phyloP scores from a whole-genome alignment of 495 filamentous ascomycete species.

The Penicillium longicatenatum region DNA sequence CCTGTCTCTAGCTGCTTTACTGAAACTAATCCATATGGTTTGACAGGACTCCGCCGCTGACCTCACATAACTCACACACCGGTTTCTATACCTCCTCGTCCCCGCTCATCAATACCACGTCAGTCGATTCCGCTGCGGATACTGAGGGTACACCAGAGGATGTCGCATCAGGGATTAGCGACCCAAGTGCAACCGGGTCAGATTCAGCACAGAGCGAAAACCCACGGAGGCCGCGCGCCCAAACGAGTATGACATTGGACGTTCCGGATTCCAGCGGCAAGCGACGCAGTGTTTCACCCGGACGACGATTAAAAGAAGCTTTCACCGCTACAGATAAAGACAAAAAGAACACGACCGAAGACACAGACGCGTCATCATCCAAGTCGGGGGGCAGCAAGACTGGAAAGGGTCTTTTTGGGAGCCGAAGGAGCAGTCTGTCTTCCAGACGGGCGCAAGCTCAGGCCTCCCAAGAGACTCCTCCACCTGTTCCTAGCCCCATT shows the following conservation, averaged over 20 bases:
- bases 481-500: slow-evolving; percentile 40
- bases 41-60: slow-evolving; percentile 61
- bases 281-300: slow-evolving; percentile 45
- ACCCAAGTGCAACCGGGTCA: slow-evolving; percentile 26
- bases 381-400: slow-evolving; percentile 38
- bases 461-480: slow-evolving; percentile 30
- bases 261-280: slow-evolving; percentile 38
- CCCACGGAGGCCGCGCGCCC: slow-evolving; percentile 21
- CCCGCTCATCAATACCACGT: slow-evolving; percentile 67
- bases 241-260: slow-evolving; percentile 32
- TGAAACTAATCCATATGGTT: slow-evolving; percentile 22
- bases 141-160: slow-evolving; percentile 25
- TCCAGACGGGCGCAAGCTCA: slow-evolving; percentile 37
- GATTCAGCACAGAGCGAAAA: slow-evolving; percentile 30
- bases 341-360: slow-evolving; percentile 42
- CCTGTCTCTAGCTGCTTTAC: slow-evolving; percentile 2
- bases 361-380: slow-evolving; percentile 44
- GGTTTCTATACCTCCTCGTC: slow-evolving; percentile 83
- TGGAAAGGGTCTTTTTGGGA: slow-evolving; percentile 32
- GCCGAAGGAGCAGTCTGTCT: slow-evolving; percentile 45
- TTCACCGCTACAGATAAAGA: slow-evolving; percentile 33
- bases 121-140: slow-evolving; percentile 37
- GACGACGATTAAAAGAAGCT: slow-evolving; percentile 48
- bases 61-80: slow-evolving; percentile 73
- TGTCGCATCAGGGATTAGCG: slow-evolving; percentile 35